phyloP scores from a whole-genome alignment of 2,329 filamentous ascomycete species.

The Talaromyces pinophilus region DNA sequence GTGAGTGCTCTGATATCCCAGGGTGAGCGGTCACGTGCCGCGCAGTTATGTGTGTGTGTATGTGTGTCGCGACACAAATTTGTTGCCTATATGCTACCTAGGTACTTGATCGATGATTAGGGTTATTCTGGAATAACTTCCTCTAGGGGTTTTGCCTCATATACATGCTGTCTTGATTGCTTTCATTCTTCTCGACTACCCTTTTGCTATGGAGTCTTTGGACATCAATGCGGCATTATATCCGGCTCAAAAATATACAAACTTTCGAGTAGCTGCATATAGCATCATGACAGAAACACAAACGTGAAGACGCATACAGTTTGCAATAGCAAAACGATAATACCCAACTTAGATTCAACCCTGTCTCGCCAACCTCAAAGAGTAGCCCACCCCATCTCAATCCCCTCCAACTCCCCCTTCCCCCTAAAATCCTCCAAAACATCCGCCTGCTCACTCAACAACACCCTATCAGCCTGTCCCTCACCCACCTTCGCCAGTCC shows the following conservation, averaged over 20 bases:
- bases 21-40: no score
- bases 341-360: not conserved
- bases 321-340: no score
- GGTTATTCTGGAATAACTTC: not conserved
- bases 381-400: conserved; percentile 44
- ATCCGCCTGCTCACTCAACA: conserved; percentile 58
- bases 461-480: conserved; percentile 52
- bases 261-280: no score
- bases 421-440: conserved; percentile 55
- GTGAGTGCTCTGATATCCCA: no score
- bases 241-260: not conserved
- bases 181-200: not conserved
- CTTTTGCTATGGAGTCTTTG: not conserved
- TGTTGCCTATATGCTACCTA: no score
- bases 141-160: no score
- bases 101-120: not conserved
- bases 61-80: no score
- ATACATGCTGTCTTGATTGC: not conserved
- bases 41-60: no score
- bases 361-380: conserved; percentile 27
- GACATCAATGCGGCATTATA: not conserved
- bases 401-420: conserved; percentile 50
- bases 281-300: no score
- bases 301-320: no score
- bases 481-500: conserved; percentile 53